Evolutionary conservation across 2,329 filamentous ascomycete species (phyloP), one percentile per base, ranked within the genome.

Genomic region (Trichoderma simmonsii): DNA sequence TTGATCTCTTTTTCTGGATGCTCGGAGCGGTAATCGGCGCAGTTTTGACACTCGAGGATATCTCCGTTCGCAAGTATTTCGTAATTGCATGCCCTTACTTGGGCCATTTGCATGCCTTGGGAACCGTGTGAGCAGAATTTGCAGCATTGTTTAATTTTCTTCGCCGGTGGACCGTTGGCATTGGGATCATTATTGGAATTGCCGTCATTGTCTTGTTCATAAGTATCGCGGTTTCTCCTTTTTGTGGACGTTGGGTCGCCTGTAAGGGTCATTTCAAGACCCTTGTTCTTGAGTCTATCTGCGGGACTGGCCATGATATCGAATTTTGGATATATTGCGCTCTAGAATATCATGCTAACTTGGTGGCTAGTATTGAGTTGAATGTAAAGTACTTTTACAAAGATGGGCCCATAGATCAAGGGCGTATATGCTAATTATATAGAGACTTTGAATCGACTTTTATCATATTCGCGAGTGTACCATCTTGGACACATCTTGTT

Each of bases 31-130:
- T 76, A 34, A 67, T 79, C 74, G 56, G 77, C 74, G 63, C 77
- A 79, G 73, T 76, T 78, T 43, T 68, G 71, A 71, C 77, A 79
- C 43, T 78, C 77, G 6, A 77, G 51, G 60, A 70, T 73, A 8
- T 70, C 70, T 1, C 56, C 64, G 8, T 61, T 70, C 4, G n/a
- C 61, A n/a, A 66, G 32, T 56, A 43, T 68, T 15, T 12, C 3
- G 61, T 56, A 72, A 66, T 77, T 68, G 63, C 77, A 77, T n/a
- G 48, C 24, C 30, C 28, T 64, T 14, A 66, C 14, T 36, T 54
- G 9, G 56, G 28, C 7, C 36, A 64, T 60, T 56, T 51, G 4
- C 32, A 48, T 36, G 28, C 66, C 66, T 28, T 21, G 4, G 28
- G n/a, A 4, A n/a, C 54, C 66, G 21, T 3, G 8, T 3, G 8